phyloP scores from a whole-genome alignment of 257 asterid genomes.

The Przewalskia tangutica region DNA sequence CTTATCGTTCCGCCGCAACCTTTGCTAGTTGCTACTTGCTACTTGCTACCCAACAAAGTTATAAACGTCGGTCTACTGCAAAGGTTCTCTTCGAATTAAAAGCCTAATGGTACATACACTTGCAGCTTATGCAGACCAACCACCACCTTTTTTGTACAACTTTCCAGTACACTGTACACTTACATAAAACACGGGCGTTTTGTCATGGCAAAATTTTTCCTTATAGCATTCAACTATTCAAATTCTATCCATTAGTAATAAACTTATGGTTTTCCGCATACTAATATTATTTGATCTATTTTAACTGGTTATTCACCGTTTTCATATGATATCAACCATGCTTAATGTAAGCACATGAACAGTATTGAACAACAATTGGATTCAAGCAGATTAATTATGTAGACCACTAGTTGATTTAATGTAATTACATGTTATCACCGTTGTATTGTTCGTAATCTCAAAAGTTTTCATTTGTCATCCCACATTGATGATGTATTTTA shows the following conservation, averaged over 20 bases:
- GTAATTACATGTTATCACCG: not conserved
- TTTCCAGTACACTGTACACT: not conserved
- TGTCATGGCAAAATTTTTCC: not conserved
- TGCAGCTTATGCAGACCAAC: not conserved
- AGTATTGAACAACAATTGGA: not conserved
- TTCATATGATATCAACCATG: not conserved
- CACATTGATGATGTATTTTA: no score
- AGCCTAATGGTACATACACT: not conserved
- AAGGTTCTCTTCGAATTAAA: not conserved
- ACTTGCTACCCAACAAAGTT: not conserved
- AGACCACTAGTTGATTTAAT: not conserved
- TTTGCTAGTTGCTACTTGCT: not conserved
- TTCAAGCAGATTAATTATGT: not conserved
- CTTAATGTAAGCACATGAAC: not conserved
- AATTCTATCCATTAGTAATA: not conserved
- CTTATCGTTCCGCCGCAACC: not conserved
- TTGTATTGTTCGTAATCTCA: no score
- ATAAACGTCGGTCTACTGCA: not conserved
- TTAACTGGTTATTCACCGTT: not conserved
- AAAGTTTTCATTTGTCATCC: no score
- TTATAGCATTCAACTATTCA: not conserved
- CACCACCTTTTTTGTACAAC: not conserved
- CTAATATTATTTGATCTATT: not conserved
- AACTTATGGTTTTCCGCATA: not conserved
- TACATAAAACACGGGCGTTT: not conserved